Percentiles rank a stretch among this genome's conserved stretches.
These are phyloP conservation scores for Physocladia obscura DNA, from an alignment of 192 early-diverging fungal genomes.

Conservation along the genomic window DNA sequence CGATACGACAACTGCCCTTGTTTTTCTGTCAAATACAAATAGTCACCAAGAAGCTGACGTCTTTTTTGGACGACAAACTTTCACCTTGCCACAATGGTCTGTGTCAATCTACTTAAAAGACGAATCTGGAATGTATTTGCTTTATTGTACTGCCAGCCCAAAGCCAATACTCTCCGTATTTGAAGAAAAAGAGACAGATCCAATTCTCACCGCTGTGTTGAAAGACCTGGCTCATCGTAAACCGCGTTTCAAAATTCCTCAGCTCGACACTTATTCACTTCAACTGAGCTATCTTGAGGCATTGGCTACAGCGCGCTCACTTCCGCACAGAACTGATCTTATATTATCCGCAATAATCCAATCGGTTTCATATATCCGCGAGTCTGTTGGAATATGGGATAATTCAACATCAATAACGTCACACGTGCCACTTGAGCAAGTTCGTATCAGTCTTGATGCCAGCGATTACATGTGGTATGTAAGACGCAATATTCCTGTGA, in stretches of 20 bases:
- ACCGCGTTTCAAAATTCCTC: background rate
- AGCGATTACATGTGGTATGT: conserved; percentile 49
- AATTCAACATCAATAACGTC: background rate
- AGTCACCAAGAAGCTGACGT: background rate
- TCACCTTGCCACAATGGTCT: conserved; percentile 23
- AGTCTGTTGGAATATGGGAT: conserved; percentile 23
- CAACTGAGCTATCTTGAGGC: background rate
- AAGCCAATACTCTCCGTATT: too few species aligned
- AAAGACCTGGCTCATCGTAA: background rate
- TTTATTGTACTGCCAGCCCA: conserved; percentile 16
- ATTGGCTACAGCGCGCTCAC: background rate
- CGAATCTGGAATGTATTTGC: background rate
- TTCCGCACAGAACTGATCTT: conserved; percentile 11
- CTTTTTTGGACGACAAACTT: background rate
- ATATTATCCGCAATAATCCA: background rate
- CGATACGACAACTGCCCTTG: conserved; percentile 4
- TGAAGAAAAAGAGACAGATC: too few species aligned
- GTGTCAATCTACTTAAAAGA: conserved; percentile 11
- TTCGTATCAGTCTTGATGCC: conserved; percentile 30
- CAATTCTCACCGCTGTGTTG: background rate
- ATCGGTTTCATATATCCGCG: conserved; percentile 13
- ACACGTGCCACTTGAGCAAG: conserved; percentile 31
- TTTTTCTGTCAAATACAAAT: conserved; percentile 33
- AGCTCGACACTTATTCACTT: background rate
- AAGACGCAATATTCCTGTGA: background rate